Conservation (phyloP, 495 filamentous ascomycete species). For the Trypethelium eluteriae region DNA sequence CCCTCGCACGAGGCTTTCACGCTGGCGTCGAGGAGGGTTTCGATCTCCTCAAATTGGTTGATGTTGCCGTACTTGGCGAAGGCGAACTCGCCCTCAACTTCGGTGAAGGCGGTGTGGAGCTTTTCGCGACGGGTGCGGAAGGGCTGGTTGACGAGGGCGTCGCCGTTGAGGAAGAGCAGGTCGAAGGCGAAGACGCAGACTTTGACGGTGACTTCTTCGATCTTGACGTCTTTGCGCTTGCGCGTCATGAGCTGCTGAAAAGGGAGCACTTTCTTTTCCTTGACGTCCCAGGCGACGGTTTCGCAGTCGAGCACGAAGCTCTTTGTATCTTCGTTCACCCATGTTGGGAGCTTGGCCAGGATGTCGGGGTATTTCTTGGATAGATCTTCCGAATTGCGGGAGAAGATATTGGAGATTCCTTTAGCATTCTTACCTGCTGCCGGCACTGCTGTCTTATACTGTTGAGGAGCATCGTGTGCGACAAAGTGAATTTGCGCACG, state of each 20-base stretch:
- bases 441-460: constrained; percentile 48
- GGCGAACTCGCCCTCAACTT: constrained; percentile 79
- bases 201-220: constrained; percentile 94
- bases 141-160: constrained; percentile 78
- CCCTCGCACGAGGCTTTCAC: constrained; percentile 95
- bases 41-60: constrained; percentile 86
- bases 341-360: constrained; percentile 71
- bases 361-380: constrained; percentile 98
- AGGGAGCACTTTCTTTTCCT: constrained; percentile 85
- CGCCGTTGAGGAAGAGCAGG: constrained; percentile 85
- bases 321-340: constrained; percentile 82
- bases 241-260: constrained; percentile 98
- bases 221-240: constrained; percentile 93
- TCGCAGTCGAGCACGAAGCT: constrained; percentile 97
- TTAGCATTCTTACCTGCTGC: constrained; percentile 50
- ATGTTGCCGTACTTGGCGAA: constrained; percentile 85
- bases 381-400: constrained; percentile 89
- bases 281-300: constrained; percentile 93
- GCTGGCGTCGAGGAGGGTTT: constrained; percentile 80
- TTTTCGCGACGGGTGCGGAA: constrained; percentile 77
- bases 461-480: constrained; percentile 63
- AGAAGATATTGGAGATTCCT: constrained; percentile 84
- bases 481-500: constrained; percentile 96
- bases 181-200: constrained; percentile 98
- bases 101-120: constrained; percentile 63